Evolutionary conservation across 1,284 basidiomycete genomes (phyloP).

Genomic region (Moniliella sp.): DNA sequence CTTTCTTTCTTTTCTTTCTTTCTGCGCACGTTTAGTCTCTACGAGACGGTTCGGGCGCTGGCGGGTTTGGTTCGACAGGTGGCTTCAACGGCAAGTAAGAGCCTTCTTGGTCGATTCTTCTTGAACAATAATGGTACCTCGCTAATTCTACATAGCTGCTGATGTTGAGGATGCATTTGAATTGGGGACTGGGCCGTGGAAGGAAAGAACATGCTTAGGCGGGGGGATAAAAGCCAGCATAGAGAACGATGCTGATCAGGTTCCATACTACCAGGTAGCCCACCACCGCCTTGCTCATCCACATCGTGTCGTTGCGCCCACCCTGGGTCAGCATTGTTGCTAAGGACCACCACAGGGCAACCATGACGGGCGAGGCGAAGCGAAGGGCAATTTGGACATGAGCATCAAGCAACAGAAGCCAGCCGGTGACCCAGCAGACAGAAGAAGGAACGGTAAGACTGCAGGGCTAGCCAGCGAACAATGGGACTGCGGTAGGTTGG

Average conservation of each 20-base stretch:
- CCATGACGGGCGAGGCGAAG: conserved; percentile 49
- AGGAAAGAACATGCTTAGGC: too few relatives aligned
- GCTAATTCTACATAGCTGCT: too few relatives aligned
- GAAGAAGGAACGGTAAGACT: conserved; percentile 39
- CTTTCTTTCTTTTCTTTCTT: background rate
- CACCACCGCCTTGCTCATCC: too few relatives aligned
- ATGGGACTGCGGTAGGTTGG: background rate
- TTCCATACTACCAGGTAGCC: conserved; percentile 67
- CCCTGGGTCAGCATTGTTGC: conserved; percentile 39
- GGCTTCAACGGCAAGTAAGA: too few relatives aligned
- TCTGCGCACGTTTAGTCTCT: conserved; percentile 44
- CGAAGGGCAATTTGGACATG: conserved; percentile 79
- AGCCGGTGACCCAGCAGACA: conserved; percentile 42
- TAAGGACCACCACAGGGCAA: conserved; percentile 62
- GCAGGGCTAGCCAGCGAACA: background rate
- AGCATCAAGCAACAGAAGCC: conserved; percentile 51
- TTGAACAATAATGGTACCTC: too few relatives aligned
- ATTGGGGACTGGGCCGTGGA: too few relatives aligned
- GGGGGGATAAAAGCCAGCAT: conserved; percentile 69
- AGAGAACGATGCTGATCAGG: conserved; percentile 49
- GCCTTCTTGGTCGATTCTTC: too few relatives aligned
- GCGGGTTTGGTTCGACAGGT: conserved; percentile 88
- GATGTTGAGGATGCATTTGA: too few relatives aligned
- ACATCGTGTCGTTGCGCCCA: conserved; percentile 20
- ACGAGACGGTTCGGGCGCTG: conserved; percentile 63